Base-by-base conservation (phyloP, 192 early-diverging fungal species). In the Coemansia sp. region DNA sequence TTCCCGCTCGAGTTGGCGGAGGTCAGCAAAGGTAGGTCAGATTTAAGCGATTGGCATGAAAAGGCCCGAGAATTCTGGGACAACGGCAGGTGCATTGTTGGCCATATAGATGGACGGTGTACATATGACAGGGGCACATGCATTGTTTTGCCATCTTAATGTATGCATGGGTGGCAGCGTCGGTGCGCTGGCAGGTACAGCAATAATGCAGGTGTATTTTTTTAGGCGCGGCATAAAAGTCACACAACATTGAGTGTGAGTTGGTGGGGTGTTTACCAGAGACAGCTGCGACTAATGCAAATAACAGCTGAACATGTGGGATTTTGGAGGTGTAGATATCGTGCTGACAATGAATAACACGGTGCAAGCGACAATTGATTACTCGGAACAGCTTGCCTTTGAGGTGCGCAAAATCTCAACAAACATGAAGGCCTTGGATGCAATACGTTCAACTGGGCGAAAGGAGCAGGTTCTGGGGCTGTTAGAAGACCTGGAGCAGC, bases 1-100 rank as follows among this genome's bases (percentile, higher is more conserved):
- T 76, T 67, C 25, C 78, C 78, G 11, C 21, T 81, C 3, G 70
- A 75, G 19, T 52, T 67, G 23, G 21, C 59, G 20, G 30, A 53
- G 11, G 67, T 81, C 19, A 70, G 70, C 64, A 81, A 76, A 64
- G 78, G 78, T 76, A 81, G 61, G 29, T 31, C 57, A 58, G 23
- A 27, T 1, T 36, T 46, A 17, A 46, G 39, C 9, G 33, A 36
- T 36, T 7, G 27, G 30, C 62, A 29, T 53, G 51, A 33, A 55
- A 14, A 8, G 6, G 4, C 59, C 3, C 27, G 25, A 46, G 39
- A 46, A 17, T 46, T 46, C 39, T 46, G 11, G 14, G 17, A 17
- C 39, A 46, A 46, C 14, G 39, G 14, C 11, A 46, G 9, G 39
- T 17, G 39, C 39, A 46, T 46, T 4, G 39, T 46, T 17, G 39